Percentiles rank a stretch among this genome's conserved stretches.
Evolutionary conservation across 2,329 filamentous ascomycete genomes (phyloP).

Genomic region (Sporothrix brunneoviolacea): DNA sequence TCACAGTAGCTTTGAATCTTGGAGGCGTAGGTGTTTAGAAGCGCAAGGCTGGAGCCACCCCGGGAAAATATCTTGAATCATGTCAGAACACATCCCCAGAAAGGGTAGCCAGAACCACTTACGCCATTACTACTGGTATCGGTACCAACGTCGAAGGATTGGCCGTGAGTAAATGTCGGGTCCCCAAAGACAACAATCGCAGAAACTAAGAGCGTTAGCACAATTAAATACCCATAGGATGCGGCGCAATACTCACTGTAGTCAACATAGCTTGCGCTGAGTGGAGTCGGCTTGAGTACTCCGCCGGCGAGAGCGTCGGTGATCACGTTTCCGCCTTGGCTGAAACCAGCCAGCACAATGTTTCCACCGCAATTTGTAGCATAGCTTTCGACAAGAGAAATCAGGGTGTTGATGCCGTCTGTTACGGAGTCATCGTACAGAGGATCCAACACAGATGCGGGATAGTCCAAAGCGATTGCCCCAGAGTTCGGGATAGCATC

Average conservation of each 20-base stretch:
- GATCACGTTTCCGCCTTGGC: constrained; percentile 11
- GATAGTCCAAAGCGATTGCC: constrained; percentile 7
- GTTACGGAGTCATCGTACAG: constrained; percentile 8
- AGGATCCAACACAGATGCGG: constrained; percentile 6
- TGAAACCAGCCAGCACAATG: constrained; percentile 11
- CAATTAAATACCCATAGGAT: background rate
- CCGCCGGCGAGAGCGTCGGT: constrained; percentile 10
- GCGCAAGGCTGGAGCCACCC: constrained; percentile 10
- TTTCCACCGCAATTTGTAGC: constrained; percentile 6
- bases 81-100: background rate
- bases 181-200: constrained; percentile 10
- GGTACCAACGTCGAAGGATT: constrained; percentile 9
- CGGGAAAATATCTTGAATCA: constrained; percentile 20
- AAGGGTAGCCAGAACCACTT: background rate
- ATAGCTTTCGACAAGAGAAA: constrained; percentile 4
- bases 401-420: constrained; percentile 8
- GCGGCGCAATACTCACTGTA: background rate
- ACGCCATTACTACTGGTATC: constrained; percentile 8
- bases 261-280: constrained; percentile 2
- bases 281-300: constrained; percentile 9
- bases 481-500: constrained; percentile 9
- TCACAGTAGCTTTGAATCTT: constrained; percentile 24
- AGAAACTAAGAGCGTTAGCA: constrained; percentile 5
- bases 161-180: constrained; percentile 9
- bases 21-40: constrained; percentile 20